Evolutionary conservation across 305 asterid genomes (phyloP), one percentile per base, ranked within the genome.

Genomic region (Galium porrigens): DNA sequence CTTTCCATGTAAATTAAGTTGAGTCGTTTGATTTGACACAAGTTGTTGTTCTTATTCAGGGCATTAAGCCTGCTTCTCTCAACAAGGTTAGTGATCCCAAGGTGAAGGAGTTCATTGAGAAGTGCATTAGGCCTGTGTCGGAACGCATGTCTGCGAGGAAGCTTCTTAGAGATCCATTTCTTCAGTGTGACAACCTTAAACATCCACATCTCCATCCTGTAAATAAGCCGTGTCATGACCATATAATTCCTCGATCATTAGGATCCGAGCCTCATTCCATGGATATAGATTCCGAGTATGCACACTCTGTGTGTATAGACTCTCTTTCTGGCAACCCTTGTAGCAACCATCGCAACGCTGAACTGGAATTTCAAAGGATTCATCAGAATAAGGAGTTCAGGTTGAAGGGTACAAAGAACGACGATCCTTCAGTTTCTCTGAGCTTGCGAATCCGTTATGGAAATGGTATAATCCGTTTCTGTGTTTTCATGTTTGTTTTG

Each of bases 61-160:
- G 94, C 58, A 52, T 85, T 63, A 83, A 83, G 75, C 96, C 95
- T 49, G 96, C 90, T 70, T 77, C 95, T 58, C 89, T 89, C 3
- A 58, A 73, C 63, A 84, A 80, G 71, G 84, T 89, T 39, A 66
- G 60, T 51, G 79, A 79, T 70, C 74, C 78, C 10, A 80, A 82
- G 61, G 79, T 83, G 63, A 89, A 73, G 78, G 85, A 70, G 56
- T 89, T 89, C 73, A 86, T 89, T 2, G 89, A 86, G 72, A 89
- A 83, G 71, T 89, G 95, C 65, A 63, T 89, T 72, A 81, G 77
- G 68, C 87, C 90, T 17, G 87, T 82, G 62, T 65, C 87, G 52
- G 77, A 81, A 66, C 83, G 96, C 70, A 69, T 75, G 67, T 64
- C 89, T 51, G 95, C 95, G 32, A 85, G 70, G 74, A 90, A 89